phyloP scores from a whole-genome alignment of 768 basidiomycete species.

The Terana coerulea region DNA sequence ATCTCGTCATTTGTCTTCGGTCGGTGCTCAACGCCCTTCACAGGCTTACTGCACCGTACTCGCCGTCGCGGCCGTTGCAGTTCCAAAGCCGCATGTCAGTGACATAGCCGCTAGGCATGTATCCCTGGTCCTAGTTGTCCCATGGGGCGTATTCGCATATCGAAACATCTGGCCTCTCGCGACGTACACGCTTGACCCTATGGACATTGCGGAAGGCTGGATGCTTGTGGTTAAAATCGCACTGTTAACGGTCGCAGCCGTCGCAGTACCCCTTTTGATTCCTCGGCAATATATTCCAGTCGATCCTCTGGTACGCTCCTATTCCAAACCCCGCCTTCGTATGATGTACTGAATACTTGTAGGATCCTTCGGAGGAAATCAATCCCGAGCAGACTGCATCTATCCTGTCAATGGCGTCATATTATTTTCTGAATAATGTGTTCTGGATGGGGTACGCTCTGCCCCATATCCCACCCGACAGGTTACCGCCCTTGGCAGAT shows the following conservation, averaged over 20 bases:
- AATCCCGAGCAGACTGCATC: slow-evolving; percentile 42
- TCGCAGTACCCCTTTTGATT: slow-evolving; percentile 15
- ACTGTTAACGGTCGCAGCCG: slow-evolving; percentile 27
- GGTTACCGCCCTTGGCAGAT: slow-evolving; percentile 28
- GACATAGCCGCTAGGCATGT: slow-evolving; percentile 40
- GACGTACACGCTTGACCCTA: slow-evolving; percentile 29
- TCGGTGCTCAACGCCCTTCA: no score
- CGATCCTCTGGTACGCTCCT: neutral
- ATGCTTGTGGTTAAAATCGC: slow-evolving; percentile 33
- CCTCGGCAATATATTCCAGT: slow-evolving; percentile 10
- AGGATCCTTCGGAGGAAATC: slow-evolving; percentile 15
- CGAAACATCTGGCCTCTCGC: slow-evolving; percentile 34
- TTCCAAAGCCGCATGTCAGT: no score
- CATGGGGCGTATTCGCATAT: slow-evolving; percentile 44
- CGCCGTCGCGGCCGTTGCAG: no score
- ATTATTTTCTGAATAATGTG: slow-evolving; percentile 35
- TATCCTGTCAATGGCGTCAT: slow-evolving; percentile 33
- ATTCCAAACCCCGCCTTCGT: neutral
- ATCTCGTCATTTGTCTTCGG: no score
- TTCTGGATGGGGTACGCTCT: slow-evolving; percentile 26
- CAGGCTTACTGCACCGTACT: no score
- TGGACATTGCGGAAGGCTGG: slow-evolving; percentile 29
- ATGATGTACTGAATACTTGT: no score
- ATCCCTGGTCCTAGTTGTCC: slow-evolving; percentile 42
- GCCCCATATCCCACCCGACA: slow-evolving; percentile 25